Evolutionary conservation across 805 yeast genomes (phyloP).

Genomic region (Diddensiella santjacobensis): DNA sequence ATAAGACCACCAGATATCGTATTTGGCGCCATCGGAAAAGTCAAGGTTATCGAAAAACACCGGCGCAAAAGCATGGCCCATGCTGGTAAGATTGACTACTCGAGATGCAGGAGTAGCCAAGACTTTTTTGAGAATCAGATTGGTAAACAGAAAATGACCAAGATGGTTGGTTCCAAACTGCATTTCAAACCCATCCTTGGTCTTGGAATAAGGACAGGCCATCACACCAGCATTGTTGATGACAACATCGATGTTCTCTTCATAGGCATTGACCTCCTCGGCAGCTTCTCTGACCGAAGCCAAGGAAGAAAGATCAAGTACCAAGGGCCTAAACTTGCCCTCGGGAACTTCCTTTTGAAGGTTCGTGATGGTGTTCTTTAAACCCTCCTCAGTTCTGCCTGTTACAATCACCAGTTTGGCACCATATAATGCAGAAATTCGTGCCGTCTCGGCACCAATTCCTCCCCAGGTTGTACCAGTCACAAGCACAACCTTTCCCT

Average conservation of each 20-base stretch:
- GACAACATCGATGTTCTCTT: constrained; percentile 49
- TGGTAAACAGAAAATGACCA: constrained; percentile 68
- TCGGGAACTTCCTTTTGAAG: constrained; percentile 10
- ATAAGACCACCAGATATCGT: constrained; percentile 10
- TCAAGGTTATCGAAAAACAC: constrained; percentile 5
- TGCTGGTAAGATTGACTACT: background rate
- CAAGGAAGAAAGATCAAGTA: constrained; percentile 17
- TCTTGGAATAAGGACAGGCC: constrained; percentile 57
- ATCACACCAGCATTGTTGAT: constrained; percentile 78
- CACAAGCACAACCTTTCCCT: constrained; percentile 14
- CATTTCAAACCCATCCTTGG: constrained; percentile 69
- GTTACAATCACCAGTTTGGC: constrained; percentile 12
- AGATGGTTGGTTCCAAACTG: constrained; percentile 77
- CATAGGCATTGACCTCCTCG: constrained; percentile 12
- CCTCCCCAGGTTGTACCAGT: constrained; percentile 20
- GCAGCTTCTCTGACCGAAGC: constrained; percentile 18
- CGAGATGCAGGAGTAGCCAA: background rate
- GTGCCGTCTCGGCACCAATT: constrained; percentile 17
- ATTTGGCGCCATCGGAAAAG: constrained; percentile 5
- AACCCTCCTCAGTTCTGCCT: constrained; percentile 6
- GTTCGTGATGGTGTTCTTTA: constrained; percentile 7
- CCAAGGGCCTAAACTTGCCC: constrained; percentile 8
- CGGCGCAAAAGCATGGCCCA: constrained; percentile 4
- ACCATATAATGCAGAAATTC: constrained; percentile 10
- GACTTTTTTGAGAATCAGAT: constrained; percentile 23